Evolutionary conservation across 2,329 filamentous ascomycete genomes (phyloP), one percentile per base, ranked within the genome.

Genomic region (Fusarium sp.): DNA sequence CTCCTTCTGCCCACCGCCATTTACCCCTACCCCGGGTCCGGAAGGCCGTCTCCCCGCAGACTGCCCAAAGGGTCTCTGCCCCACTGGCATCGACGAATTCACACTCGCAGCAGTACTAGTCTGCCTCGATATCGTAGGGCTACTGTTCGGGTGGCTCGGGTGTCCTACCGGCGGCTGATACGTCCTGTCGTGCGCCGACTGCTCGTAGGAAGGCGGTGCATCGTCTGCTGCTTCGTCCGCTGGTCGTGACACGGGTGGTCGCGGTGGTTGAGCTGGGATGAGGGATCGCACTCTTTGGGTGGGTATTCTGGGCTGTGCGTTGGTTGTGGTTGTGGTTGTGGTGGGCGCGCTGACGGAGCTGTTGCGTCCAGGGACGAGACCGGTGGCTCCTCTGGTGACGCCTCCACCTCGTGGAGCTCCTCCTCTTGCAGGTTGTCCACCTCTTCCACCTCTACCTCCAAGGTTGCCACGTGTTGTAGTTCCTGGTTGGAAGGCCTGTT

Each of bases 151-250:
- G 69, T 88, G 86, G 44, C 79, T 85, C 0, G 86, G 86, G 56
- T 89, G 85, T 23, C 86, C 87, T 7, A 82, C 76, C 0, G 87
- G 86, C 27, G 88, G 88, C 15, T 84, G 80, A 68, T 89, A 90
- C 7, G 86, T 84, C 14, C 82, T 80, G 57, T 85, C 82, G 61
- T 85, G 84, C 23, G 87, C 84, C 8, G 88, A 87, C 77, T 89
- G 86, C 78, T 89, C 88, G 73, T 90, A 90, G 16, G 86, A 86
- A 4, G 88, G 88, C 45, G 88, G 88, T 10, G 87, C 86, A 35
- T 88, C 87, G 7, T 88, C 87, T 5, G 80, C 78, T 10, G 77
- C 81, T 12, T 82, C 81, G 9, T 85, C 84, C 0, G 79, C 74
- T 6, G 79, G 73, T 3, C 84, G 78, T 25, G 79, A 80, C 7